phyloP scores from a whole-genome alignment of 2,329 filamentous ascomycete species.

The Colletotrichum cereale region DNA sequence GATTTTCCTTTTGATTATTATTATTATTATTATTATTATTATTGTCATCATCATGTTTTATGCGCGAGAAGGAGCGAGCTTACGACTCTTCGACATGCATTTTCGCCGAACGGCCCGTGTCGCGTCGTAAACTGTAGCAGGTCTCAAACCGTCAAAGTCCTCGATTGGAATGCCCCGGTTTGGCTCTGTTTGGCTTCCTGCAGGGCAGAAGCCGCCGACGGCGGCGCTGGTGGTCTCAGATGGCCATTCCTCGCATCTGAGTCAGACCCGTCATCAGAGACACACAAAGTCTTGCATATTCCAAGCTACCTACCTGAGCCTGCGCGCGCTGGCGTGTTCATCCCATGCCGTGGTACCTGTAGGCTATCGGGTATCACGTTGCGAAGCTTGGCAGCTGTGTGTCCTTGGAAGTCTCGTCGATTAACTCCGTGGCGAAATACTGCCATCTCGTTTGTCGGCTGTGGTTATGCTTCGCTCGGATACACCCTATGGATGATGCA shows the following conservation, averaged over 20 bases:
- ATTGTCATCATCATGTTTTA: too few species aligned
- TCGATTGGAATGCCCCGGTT: not conserved
- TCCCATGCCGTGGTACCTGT: constrained; percentile 11
- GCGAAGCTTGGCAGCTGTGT: not conserved
- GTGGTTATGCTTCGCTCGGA: not conserved
- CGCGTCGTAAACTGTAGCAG: not conserved
- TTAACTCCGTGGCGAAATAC: not conserved
- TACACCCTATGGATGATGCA: not conserved
- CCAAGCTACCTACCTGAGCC: constrained; percentile 8
- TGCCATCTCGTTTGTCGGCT: constrained; percentile 21
- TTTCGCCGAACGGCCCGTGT: not conserved
- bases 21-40: too few species aligned
- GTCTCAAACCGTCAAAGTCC: not conserved
- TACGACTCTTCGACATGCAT: not conserved
- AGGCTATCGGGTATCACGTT: not conserved
- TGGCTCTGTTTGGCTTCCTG: not conserved
- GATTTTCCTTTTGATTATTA: too few species aligned
- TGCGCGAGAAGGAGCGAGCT: not conserved
- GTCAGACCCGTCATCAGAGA: constrained; percentile 18
- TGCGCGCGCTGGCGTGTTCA: constrained; percentile 5
- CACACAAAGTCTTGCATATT: not conserved
- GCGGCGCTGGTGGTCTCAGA: not conserved
- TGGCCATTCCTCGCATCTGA: not conserved
- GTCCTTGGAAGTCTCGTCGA: not conserved
- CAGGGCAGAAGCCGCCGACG: constrained; percentile 6